These are phyloP conservation scores for Ramularia endophylla DNA, from an alignment of 2,329 filamentous ascomycete genomes.

Conservation along the genomic window DNA sequence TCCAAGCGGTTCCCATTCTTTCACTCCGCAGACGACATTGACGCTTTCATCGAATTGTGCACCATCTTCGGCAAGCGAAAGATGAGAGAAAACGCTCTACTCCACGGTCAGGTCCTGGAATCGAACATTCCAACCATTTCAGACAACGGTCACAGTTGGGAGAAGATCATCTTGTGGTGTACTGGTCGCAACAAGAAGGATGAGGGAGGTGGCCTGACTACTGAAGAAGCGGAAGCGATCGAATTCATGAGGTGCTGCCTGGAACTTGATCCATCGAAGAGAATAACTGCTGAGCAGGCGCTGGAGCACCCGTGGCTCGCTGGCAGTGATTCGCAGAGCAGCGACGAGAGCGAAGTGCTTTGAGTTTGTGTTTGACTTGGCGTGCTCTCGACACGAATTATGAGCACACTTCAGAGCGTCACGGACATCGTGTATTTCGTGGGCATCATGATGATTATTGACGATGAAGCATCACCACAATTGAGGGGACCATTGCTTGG, in stretches of 20 bases:
- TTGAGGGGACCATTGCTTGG: too few relatives aligned
- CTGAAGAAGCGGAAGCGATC: slow-evolving; percentile 67
- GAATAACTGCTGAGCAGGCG: slow-evolving; percentile 71
- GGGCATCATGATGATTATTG: too few relatives aligned
- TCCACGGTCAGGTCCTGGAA: slow-evolving; percentile 90
- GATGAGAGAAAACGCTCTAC: slow-evolving; percentile 74
- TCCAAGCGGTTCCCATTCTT: slow-evolving; percentile 95
- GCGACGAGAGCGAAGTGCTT: slow-evolving; percentile 9
- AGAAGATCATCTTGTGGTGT: slow-evolving; percentile 95
- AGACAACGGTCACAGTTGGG: slow-evolving; percentile 74
- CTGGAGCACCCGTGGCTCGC: slow-evolving; percentile 53
- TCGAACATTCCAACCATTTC: slow-evolving; percentile 89
- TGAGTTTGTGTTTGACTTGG: too few relatives aligned
- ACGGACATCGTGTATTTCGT: too few relatives aligned
- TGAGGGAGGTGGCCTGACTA: slow-evolving; percentile 49
- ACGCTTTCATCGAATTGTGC: slow-evolving; percentile 94
- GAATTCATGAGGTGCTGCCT: slow-evolving; percentile 66
- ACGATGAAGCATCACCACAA: too few relatives aligned
- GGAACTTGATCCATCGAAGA: slow-evolving; percentile 66
- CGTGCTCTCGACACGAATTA: too few relatives aligned
- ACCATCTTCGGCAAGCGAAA: slow-evolving; percentile 83
- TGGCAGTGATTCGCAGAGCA: slow-evolving; percentile 7
- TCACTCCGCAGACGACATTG: slow-evolving; percentile 96
- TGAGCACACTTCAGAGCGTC: too few relatives aligned
- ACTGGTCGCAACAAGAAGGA: slow-evolving; percentile 62